Percentiles rank a stretch among this genome's conserved stretches.
phyloP scores from a whole-genome alignment of 768 basidiomycete genomes.

The Panaeolus cyanescens region DNA sequence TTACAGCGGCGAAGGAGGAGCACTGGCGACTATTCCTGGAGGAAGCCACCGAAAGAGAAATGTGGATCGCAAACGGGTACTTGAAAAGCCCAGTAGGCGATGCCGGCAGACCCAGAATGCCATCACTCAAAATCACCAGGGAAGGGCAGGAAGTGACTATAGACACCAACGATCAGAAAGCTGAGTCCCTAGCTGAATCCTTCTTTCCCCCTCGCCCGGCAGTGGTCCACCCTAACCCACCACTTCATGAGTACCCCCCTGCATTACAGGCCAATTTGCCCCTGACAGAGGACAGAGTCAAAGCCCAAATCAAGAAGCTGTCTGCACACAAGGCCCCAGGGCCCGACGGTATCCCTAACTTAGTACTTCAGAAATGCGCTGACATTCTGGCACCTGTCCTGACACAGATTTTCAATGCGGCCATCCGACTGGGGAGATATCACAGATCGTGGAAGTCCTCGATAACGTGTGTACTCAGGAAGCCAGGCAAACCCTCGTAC shows the following conservation, averaged over 20 bases:
- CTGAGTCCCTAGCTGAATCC: slow-evolving; percentile 11
- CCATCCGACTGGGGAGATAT: slow-evolving; percentile 22
- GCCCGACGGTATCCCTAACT: slow-evolving; percentile 26
- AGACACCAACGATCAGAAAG: slow-evolving; percentile 26
- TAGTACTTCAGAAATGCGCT: slow-evolving; percentile 23
- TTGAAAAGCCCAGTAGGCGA: slow-evolving; percentile 20
- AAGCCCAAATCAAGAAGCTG: slow-evolving; percentile 21
- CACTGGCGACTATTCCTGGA: slow-evolving; percentile 29
- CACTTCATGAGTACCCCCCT: slow-evolving; percentile 27
- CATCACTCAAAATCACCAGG: slow-evolving; percentile 16
- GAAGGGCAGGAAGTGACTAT: background rate
- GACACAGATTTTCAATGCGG: slow-evolving; percentile 27
- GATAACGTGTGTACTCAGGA: slow-evolving; percentile 31
- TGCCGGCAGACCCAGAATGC: slow-evolving; percentile 25
- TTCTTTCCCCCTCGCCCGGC: slow-evolving; percentile 32
- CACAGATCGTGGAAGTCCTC: slow-evolving; percentile 20
- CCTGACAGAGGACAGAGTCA: slow-evolving; percentile 28
- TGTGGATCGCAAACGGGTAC: slow-evolving; percentile 28
- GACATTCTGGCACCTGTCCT: slow-evolving; percentile 24
- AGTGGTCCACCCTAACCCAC: background rate
- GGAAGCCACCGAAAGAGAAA: background rate
- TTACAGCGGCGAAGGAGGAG: slow-evolving; percentile 18
- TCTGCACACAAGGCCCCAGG: slow-evolving; percentile 36
- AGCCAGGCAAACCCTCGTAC: slow-evolving; percentile 39
- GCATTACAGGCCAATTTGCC: slow-evolving; percentile 16